Evolutionary conservation across 2,329 filamentous ascomycete genomes (phyloP).

Genomic region (Pezicula rhizophila): DNA sequence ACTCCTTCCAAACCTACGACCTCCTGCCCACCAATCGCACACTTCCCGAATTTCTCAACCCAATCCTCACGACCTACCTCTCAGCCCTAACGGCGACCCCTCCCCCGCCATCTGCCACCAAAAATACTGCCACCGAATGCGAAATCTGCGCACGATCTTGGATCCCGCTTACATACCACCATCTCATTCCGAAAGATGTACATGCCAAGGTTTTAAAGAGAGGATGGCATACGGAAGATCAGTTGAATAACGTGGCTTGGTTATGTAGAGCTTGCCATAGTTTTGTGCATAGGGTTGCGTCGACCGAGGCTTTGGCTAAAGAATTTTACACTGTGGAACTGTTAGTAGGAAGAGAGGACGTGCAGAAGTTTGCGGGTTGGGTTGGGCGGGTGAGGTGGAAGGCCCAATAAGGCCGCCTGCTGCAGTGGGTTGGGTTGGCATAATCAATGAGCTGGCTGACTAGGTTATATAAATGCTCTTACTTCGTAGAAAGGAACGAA

Average conservation of each 20-base stretch:
- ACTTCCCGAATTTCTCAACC: conserved; percentile 51
- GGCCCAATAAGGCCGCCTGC: conserved; percentile 32
- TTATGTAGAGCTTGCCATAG: conserved; percentile 78
- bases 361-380: conserved; percentile 66
- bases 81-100: conserved; percentile 51
- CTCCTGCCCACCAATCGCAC: conserved; percentile 42
- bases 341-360: conserved; percentile 64
- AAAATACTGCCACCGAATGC: conserved; percentile 48
- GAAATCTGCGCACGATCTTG: conserved; percentile 73
- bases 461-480: no score
- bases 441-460: no score
- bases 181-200: conserved; percentile 73
- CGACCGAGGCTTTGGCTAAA: conserved; percentile 71
- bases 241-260: conserved; percentile 78
- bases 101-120: conserved; percentile 54
- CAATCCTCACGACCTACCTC: conserved; percentile 59
- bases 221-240: conserved; percentile 71
- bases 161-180: conserved; percentile 76
- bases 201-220: conserved; percentile 72
- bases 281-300: conserved; percentile 70
- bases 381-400: conserved; percentile 72
- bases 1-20: conserved; percentile 63
- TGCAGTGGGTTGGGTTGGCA: no score
- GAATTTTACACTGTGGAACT: conserved; percentile 68
- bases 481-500: no score